Evolutionary conservation across 305 asterid genomes (phyloP), one percentile per base, ranked within the genome.

Genomic region (Caryopteris hybrid): DNA sequence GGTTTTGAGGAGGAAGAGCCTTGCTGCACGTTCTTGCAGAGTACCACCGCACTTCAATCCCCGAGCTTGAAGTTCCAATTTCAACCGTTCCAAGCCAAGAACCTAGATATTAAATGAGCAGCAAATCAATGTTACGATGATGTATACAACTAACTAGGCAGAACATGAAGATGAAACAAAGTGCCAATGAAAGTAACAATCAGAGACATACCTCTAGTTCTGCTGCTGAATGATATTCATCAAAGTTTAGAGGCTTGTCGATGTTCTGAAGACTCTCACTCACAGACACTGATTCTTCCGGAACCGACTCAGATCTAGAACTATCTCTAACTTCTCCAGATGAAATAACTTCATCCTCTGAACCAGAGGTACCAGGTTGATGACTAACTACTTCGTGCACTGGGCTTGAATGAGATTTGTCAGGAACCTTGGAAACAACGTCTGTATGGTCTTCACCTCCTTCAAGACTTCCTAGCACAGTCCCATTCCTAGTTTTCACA

Each of bases 1-100:
- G 62, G 91, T 86, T 81, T 91, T 87, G 72, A 94, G 91, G 65
- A 89, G 87, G 80, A 94, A 91, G 51, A 91, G 96, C 79, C 99
- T 84, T 4, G 85, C 80, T 14, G 99, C 95, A 22, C 97, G 96
- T 70, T 93, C 97, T 76, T 85, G 85, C 81, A 86, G 71, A 29
- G 96, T 89, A 36, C 98, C 96, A 18, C 97, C 99, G 43, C 99
- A 94, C 65, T 94, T 94, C 81, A 94, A 74, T 5, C 99, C 96
- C 18, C 83, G 79, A 36, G 64, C 78, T 79, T 85, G 96, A 83
- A 91, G 99, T 86, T 94, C 92, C 1, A 66, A 61, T 61, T 94
- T 94, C 55, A 94, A 70, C 53, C 88, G 84, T 46, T 87, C 99
- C 96, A 91, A 60, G 42, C 96, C 96, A 43, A 91, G 79, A 73